phyloP scores from a whole-genome alignment of 140 eudicot genomes.

The Senecio squalidus region DNA sequence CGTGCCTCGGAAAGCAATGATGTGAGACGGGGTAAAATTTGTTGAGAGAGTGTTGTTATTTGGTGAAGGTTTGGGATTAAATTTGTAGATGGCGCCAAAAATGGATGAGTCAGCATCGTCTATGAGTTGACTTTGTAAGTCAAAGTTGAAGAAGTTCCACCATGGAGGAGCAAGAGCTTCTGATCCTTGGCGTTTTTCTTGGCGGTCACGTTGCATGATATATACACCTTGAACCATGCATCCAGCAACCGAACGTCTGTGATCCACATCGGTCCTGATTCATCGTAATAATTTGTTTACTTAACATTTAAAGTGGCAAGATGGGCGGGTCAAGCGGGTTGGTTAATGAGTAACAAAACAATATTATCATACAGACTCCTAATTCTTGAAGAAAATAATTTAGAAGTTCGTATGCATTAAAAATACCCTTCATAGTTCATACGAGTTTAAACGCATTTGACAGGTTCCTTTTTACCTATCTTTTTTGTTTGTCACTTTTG shows the following conservation, averaged over 20 bases:
- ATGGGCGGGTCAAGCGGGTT: too few species aligned
- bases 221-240: conserved; percentile 82
- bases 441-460: too few species aligned
- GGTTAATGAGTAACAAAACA: too few species aligned
- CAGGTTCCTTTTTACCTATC: too few species aligned
- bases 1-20: conserved; percentile 83
- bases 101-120: conserved; percentile 68
- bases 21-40: conserved; percentile 34
- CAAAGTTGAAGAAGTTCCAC: conserved; percentile 68
- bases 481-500: too few species aligned
- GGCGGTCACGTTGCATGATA: conserved; percentile 77
- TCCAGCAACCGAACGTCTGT: conserved; percentile 86
- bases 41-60: conserved; percentile 12
- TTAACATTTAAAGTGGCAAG: too few species aligned
- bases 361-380: too few species aligned
- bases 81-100: conserved; percentile 69
- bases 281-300: too few species aligned
- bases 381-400: too few species aligned
- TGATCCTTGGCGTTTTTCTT: conserved; percentile 56
- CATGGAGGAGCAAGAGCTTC: conserved; percentile 86
- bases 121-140: conserved; percentile 44
- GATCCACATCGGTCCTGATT: conserved; percentile 67
- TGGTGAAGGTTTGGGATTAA: conserved; percentile 21
- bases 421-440: too few species aligned
- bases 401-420: too few species aligned